Conservation (phyloP, 371 early-diverging fungal species). For the Saksenaea oblongispora region DNA sequence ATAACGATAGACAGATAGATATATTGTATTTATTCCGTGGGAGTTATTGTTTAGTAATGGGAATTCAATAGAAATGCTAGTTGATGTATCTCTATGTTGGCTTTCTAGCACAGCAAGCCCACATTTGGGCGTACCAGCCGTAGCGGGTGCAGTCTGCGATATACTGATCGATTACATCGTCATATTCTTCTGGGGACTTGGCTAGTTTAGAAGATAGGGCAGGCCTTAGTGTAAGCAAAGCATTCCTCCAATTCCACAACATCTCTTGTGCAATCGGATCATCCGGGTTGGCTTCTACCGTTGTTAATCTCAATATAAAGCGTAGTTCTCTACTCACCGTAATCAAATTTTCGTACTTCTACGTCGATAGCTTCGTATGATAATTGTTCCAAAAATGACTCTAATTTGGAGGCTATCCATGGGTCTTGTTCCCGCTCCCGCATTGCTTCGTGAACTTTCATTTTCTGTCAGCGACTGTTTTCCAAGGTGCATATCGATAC, state of each 20-base stretch:
- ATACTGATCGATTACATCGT: conserved; percentile 27
- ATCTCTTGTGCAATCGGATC: conserved; percentile 41
- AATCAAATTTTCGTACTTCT: background rate
- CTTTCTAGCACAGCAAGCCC: conserved; percentile 32
- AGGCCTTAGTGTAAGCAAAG: conserved; percentile 36
- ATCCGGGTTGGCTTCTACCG: background rate
- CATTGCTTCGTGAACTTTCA: conserved; percentile 30
- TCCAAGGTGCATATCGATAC: conserved; percentile 2
- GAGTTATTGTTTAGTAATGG: no score
- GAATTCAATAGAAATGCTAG: no score
- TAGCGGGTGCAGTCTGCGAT: conserved; percentile 34
- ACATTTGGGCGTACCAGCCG: conserved; percentile 32
- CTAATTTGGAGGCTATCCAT: conserved; percentile 32
- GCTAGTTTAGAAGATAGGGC: conserved; percentile 25
- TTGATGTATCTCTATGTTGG: conserved; percentile 2
- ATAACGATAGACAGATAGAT: no score
- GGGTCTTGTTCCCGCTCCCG: conserved; percentile 39
- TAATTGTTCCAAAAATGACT: conserved; percentile 3
- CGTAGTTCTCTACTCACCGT: background rate
- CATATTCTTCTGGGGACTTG: conserved; percentile 26
- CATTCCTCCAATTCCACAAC: conserved; percentile 42
- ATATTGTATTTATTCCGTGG: no score
- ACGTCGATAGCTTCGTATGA: background rate
- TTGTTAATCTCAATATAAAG: background rate
- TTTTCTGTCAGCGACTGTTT: background rate